phyloP scores from a whole-genome alignment of 192 early-diverging fungal genomes.

The Phycomyces blakesleeanus region DNA sequence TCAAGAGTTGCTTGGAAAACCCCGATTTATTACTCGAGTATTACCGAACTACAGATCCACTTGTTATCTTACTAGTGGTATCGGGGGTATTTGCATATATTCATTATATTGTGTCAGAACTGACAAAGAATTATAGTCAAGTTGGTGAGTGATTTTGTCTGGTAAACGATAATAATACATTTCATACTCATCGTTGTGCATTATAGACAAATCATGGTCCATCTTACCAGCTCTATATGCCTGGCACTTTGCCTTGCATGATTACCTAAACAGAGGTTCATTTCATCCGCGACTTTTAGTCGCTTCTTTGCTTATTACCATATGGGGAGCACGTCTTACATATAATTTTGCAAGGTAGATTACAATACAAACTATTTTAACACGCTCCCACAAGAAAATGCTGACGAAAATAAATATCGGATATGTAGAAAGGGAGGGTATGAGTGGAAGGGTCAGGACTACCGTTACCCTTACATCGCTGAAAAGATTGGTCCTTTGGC shows the following conservation, averaged over 20 bases:
- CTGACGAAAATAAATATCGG: neutral
- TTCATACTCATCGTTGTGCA: neutral
- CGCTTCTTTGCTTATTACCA: constrained; percentile 42
- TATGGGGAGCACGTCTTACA: constrained; percentile 75
- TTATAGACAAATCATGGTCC: constrained; percentile 71
- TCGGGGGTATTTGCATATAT: constrained; percentile 19
- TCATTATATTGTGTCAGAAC: constrained; percentile 40
- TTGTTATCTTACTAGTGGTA: constrained; percentile 29
- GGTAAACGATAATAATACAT: neutral
- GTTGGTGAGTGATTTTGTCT: constrained; percentile 25
- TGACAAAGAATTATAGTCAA: constrained; percentile 44
- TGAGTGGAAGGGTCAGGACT: constrained; percentile 62
- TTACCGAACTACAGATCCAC: constrained; percentile 34
- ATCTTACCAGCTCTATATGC: constrained; percentile 62
- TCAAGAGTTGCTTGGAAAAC: neutral
- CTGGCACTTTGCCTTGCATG: constrained; percentile 51
- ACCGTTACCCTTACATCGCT: constrained; percentile 62
- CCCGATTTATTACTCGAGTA: constrained; percentile 1
- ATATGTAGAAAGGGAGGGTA: constrained; percentile 70
- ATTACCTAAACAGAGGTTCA: constrained; percentile 36
- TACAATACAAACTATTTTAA: neutral
- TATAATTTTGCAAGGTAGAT: constrained; percentile 64
- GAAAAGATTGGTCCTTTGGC: constrained; percentile 30
- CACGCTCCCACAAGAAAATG: neutral
- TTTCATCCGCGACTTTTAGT: constrained; percentile 38